phyloP scores from a whole-genome alignment of 2,329 filamentous ascomycete genomes.

The Ascochyta koolunga region DNA sequence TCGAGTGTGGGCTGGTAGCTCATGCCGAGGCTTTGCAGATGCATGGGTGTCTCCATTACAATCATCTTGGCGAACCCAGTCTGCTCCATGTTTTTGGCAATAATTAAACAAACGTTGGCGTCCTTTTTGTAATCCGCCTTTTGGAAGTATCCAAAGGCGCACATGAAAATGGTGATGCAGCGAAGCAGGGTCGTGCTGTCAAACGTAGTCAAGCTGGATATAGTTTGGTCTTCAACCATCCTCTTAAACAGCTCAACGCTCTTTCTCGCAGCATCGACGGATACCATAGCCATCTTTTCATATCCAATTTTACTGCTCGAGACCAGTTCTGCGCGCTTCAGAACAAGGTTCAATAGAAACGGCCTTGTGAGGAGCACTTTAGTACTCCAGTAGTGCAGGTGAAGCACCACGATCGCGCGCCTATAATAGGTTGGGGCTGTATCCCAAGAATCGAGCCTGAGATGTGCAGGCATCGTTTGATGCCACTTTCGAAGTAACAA shows the following conservation, averaged over 20 bases:
- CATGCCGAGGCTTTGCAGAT: constrained; percentile 41
- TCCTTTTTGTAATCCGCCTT: constrained; percentile 33
- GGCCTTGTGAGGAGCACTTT: constrained; percentile 44
- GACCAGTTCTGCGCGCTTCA: constrained; percentile 32
- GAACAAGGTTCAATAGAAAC: constrained; percentile 43
- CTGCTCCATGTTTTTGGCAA: constrained; percentile 38
- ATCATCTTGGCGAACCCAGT: constrained; percentile 46
- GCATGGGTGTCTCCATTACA: constrained; percentile 40
- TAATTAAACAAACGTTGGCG: constrained; percentile 32
- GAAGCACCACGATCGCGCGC: constrained; percentile 43
- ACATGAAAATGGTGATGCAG: constrained; percentile 44
- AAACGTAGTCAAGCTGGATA: constrained; percentile 44
- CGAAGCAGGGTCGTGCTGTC: constrained; percentile 46
- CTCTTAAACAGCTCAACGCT: constrained; percentile 35
- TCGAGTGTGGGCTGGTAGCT: constrained; percentile 1
- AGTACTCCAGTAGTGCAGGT: constrained; percentile 45
- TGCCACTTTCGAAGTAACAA: constrained; percentile 44
- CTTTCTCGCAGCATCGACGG: constrained; percentile 42
- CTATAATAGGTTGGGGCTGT: constrained; percentile 41
- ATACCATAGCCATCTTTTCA: constrained; percentile 42
- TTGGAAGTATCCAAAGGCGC: constrained; percentile 42
- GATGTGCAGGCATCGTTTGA: constrained; percentile 39
- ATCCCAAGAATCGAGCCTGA: constrained; percentile 35
- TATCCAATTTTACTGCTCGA: constrained; percentile 41
- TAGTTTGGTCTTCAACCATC: constrained; percentile 32